Evolutionary conservation across 306 rosid species (phyloP).

Genomic region (Dryas drummondii): DNA sequence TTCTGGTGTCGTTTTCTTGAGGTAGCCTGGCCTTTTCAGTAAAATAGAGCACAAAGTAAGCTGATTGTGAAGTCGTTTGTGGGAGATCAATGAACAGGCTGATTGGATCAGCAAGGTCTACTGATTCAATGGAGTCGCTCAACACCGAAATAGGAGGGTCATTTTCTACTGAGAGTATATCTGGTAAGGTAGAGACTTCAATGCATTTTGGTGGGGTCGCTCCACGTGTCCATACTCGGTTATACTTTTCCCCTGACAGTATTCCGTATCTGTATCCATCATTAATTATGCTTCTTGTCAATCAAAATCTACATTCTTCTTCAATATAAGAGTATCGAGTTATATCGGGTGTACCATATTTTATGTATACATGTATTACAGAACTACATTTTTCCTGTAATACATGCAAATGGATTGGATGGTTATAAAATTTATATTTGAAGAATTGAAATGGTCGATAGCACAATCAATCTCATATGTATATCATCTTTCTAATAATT

Average conservation of each 20-base stretch:
- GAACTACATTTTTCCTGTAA: no score
- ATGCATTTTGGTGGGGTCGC: neutral
- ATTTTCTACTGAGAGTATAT: neutral
- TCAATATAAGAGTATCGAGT: no score
- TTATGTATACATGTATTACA: no score
- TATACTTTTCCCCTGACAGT: neutral
- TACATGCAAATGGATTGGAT: no score
- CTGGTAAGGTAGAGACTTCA: conserved; percentile 1
- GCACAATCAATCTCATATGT: no score
- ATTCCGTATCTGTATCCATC: neutral
- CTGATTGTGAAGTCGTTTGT: neutral
- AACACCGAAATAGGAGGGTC: conserved; percentile 7
- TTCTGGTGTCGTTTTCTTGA: neutral
- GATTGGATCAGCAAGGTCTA: neutral
- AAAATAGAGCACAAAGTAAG: conserved; percentile 14
- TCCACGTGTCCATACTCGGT: conserved; percentile 16
- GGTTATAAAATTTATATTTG: no score
- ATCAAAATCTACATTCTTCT: neutral
- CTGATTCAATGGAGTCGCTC: conserved; percentile 1
- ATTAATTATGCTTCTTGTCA: neutral
- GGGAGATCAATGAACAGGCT: neutral
- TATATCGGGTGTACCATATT: no score
- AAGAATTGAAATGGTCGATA: no score
- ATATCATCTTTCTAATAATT: no score
- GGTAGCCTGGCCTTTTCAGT: neutral